Base-by-base conservation (phyloP, 352 stramenopile genomes). In the Phytophthora citricola region DNA sequence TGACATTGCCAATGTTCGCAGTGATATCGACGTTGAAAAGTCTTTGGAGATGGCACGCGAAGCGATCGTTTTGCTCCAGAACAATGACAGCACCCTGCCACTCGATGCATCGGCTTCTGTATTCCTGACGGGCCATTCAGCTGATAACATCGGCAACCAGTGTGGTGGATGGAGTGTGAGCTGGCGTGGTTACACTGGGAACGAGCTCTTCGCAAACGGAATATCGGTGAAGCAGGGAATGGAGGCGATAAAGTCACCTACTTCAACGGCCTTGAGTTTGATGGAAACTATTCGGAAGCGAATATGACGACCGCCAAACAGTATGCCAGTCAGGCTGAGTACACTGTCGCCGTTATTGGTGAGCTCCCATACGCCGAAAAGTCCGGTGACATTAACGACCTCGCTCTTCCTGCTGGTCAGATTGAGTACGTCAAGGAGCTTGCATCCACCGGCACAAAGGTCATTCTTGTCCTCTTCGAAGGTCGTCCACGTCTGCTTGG, bases 311-410 rank as follows among this genome's bases (percentile, higher is more conserved):
- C 65, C 12, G 87, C 66, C 20, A 93, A 87, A 58, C 20, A 68
- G 5, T 56, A 79, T 12, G 85, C 85, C 5, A 69, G 58, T 3
- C 46, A 74, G 10, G 58, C 77, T 0, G 50, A 74, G 4, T 88
- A 91, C 71, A 89, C 86, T 0, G 67, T 96, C 15, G 74, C 90
- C 0, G 85, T 77, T 17, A 81, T 96, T 17, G 88, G 90, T 34
- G 90, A 97, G 58, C 52, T 39, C 8, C 51, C 78, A 0, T 97
- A 96, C 54, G 69, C 87, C 3, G 89, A 97, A 57, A 96, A 95
- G 48, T 68, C 79, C 0, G 90, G 90, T 10, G 89, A 97, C 57
- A 79, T 97, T 20, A 44, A 91, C 22, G 75, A 94, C 34, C 49
- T 93, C 0, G 70, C 71, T 0, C 73, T 95, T 14, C 79, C 88